These are phyloP conservation scores for Helotiales sp. DNA, from an alignment of 2,329 filamentous ascomycete genomes.

Conservation along the genomic window DNA sequence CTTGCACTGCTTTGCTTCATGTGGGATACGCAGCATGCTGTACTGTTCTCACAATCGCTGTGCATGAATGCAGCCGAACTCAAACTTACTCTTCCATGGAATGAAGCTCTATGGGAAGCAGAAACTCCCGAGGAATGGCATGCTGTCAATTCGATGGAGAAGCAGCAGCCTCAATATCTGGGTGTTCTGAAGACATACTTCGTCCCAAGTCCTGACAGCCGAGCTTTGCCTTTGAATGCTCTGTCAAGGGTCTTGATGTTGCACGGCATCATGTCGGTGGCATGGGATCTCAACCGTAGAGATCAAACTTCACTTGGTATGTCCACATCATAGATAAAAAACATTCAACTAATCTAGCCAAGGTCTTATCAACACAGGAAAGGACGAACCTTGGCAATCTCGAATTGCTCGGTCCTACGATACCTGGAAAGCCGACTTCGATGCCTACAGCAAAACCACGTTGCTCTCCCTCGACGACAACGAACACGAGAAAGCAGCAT, in stretches of 20 bases:
- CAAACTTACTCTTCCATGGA: slow-evolving; percentile 55
- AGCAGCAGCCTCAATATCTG: slow-evolving; percentile 45
- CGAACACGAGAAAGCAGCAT: slow-evolving; percentile 37
- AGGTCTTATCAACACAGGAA: slow-evolving; percentile 11
- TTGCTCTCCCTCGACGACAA: slow-evolving; percentile 35
- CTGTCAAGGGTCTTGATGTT: slow-evolving; percentile 55
- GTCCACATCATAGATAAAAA: slow-evolving; percentile 30
- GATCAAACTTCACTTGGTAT: slow-evolving; percentile 60
- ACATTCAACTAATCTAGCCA: neutral
- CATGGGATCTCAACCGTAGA: slow-evolving; percentile 60
- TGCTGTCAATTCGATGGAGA: slow-evolving; percentile 30
- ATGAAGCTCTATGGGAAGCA: slow-evolving; percentile 57
- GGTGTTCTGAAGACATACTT: slow-evolving; percentile 57
- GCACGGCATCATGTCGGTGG: slow-evolving; percentile 62
- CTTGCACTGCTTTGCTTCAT: slow-evolving; percentile 62
- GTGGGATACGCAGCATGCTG: slow-evolving; percentile 66
- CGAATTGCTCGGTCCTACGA: slow-evolving; percentile 55
- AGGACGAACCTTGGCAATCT: slow-evolving; percentile 17
- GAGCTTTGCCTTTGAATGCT: slow-evolving; percentile 45
- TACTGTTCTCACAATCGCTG: slow-evolving; percentile 64
- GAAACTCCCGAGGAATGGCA: slow-evolving; percentile 50
- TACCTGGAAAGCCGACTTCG: slow-evolving; percentile 59
- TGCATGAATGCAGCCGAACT: slow-evolving; percentile 68
- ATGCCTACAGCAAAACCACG: slow-evolving; percentile 47
- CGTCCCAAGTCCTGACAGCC: slow-evolving; percentile 40